Evolutionary conservation across 495 filamentous ascomycete species (phyloP), one percentile per base, ranked within the genome.

Genomic region (Friedmanniomyces endolithicus): DNA sequence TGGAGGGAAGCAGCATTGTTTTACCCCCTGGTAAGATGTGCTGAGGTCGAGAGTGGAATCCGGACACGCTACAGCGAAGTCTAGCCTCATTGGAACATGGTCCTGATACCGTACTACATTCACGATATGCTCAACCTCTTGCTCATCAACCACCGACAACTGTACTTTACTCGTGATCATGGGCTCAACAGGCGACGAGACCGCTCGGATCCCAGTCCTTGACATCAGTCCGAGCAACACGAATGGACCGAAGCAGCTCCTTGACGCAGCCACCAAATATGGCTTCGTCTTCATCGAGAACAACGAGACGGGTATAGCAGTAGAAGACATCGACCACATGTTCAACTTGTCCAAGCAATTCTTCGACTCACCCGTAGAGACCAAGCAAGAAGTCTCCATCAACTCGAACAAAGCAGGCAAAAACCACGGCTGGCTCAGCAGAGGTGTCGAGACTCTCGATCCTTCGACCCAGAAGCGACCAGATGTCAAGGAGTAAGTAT

Each of bases 281-380:
- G 90, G 90, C 46, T 97, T 97, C 64, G 76, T 96, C 29, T 97
- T 92, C 69, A 80, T 97, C 63, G 85, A 81, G 55, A 82, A 81
- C 62, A 73, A 78, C 53, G 77, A 77, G 16, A 72, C 67, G 6
- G 81, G 85, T 48, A 87, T 97, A n/a, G 72, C 81, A 0, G 56
- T 69, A 0, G 70, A 75, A 22, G 79, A 83, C 45, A 79, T 97
- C 24, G 74, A 86, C n/a, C 64, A 72, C 53, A 81, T 82, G 11
- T 97, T 96, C 70, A 75, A 78, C 31, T 58, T 94, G 68, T 90
- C 87, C 22, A 80, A 78, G 63, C 74, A 74, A 53, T 86, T 97
- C 67, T 96, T 97, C 69, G 69, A 72, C 0, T 82, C 82, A 9
- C 82, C 88, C 0, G 53, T 70, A 0, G 75, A 78, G 51, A 85